A percentile compares a stretch with the other conserved stretches of the same genome.
Conservation (phyloP, 148 eudicot genomes). For the Persicaria maculosa region DNA sequence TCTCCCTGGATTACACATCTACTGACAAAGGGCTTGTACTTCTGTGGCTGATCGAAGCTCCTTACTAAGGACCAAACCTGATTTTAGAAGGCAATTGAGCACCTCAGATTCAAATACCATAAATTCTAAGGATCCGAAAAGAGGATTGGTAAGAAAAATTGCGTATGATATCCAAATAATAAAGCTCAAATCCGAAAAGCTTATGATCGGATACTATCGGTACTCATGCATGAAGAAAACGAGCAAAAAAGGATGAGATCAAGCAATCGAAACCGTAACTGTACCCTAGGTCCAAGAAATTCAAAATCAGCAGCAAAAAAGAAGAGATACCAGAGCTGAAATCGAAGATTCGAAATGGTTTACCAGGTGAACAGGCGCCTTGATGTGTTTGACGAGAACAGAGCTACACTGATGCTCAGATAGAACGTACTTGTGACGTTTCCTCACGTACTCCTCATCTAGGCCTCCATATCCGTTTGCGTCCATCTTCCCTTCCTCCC, state of each 20-base stretch:
- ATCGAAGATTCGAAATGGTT: background rate
- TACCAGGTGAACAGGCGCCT: conserved; percentile 79
- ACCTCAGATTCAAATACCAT: background rate
- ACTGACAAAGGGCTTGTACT: conserved; percentile 59
- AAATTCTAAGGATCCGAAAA: background rate
- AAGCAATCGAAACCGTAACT: background rate
- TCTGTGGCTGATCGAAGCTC: conserved; percentile 66
- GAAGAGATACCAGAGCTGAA: background rate
- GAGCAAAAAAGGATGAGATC: conserved; percentile 1
- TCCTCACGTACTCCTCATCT: conserved; percentile 48
- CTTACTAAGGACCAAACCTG: conserved; percentile 70
- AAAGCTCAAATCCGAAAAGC: background rate
- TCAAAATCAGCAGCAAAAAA: background rate
- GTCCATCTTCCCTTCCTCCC: conserved; percentile 27
- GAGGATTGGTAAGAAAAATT: background rate
- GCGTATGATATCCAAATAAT: conserved; percentile 3
- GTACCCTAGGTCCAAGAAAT: background rate
- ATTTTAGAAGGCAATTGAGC: background rate
- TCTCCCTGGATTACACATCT: conserved; percentile 50
- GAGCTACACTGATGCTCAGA: conserved; percentile 65
- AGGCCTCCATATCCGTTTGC: conserved; percentile 25
- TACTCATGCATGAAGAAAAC: background rate
- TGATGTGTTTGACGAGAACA: conserved; percentile 66
- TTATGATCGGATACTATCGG: too few species aligned
- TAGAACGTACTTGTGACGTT: conserved; percentile 49